These are phyloP conservation scores for Spinellus fusiger DNA, from an alignment of 192 early-diverging fungal species.

Conservation along the genomic window DNA sequence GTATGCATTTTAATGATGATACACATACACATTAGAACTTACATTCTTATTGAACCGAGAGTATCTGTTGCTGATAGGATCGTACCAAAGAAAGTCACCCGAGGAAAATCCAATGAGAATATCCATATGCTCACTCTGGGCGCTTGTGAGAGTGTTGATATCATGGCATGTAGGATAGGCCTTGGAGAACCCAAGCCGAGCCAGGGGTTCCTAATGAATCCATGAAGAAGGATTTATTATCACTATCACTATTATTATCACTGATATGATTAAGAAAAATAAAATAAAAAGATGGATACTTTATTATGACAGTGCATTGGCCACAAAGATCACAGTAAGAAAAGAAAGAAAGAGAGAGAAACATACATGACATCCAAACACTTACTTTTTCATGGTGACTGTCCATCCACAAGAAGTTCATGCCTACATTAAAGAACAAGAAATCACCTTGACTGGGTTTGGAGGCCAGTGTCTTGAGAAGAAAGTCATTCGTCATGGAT, in stretches of 20 bases:
- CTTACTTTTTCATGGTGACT: slow-evolving; percentile 17
- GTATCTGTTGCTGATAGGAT: slow-evolving; percentile 85
- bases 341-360: too few relatives aligned
- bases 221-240: background rate
- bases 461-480: slow-evolving; percentile 50
- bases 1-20: background rate
- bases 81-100: slow-evolving; percentile 81
- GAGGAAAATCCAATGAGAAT: slow-evolving; percentile 80
- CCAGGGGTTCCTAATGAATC: slow-evolving; percentile 57
- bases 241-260: too few relatives aligned
- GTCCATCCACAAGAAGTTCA: slow-evolving; percentile 70
- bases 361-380: background rate
- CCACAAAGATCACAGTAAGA: too few relatives aligned
- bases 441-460: slow-evolving; percentile 50
- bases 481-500: slow-evolving; percentile 60
- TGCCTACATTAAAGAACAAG: slow-evolving; percentile 70
- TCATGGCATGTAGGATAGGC: slow-evolving; percentile 83
- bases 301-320: too few relatives aligned
- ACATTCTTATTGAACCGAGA: slow-evolving; percentile 78
- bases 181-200: slow-evolving; percentile 69
- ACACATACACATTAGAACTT: background rate
- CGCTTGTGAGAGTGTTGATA: slow-evolving; percentile 70
- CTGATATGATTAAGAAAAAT: too few relatives aligned
- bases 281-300: too few relatives aligned
- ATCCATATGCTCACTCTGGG: slow-evolving; percentile 63